Percentiles rank a stretch among this genome's conserved stretches.
Conservation (phyloP, 1,284 basidiomycete genomes). For the Malassezia restricta region DNA sequence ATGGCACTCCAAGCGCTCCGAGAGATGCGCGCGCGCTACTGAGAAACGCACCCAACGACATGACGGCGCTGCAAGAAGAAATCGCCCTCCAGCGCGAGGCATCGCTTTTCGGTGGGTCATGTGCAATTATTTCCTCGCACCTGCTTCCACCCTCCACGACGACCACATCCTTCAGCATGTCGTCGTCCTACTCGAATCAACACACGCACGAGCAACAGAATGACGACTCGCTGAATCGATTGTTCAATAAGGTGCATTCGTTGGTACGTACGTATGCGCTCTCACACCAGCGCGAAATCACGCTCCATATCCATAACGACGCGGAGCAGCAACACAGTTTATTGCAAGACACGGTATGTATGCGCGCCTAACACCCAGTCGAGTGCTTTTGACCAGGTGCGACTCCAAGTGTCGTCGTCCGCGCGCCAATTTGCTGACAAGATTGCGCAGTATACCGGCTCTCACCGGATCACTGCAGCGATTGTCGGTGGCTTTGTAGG, state of each 20-base stretch:
- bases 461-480: slow-evolving; percentile 25
- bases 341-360: slow-evolving; percentile 11
- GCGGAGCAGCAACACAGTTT: slow-evolving; percentile 26
- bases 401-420: slow-evolving; percentile 22
- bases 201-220: slow-evolving; percentile 39
- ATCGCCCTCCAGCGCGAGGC: background rate
- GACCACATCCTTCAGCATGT: background rate
- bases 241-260: slow-evolving; percentile 34
- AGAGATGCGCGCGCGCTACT: background rate
- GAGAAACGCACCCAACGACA: slow-evolving; percentile 3
- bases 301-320: slow-evolving; percentile 37
- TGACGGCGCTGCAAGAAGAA: background rate
- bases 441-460: slow-evolving; percentile 22
- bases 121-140: background rate
- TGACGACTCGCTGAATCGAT: slow-evolving; percentile 32
- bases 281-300: slow-evolving; percentile 24
- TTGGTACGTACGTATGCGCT: slow-evolving; percentile 5
- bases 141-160: background rate
- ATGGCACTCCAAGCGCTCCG: background rate
- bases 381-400: slow-evolving; percentile 26
- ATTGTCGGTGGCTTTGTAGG: slow-evolving; percentile 26
- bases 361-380: slow-evolving; percentile 8
- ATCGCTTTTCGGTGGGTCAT: background rate
- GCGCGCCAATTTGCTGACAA: slow-evolving; percentile 24
- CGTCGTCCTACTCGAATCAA: slow-evolving; percentile 15